Conservation (phyloP, 148 eudicot species). For the Drosera capensis region DNA sequence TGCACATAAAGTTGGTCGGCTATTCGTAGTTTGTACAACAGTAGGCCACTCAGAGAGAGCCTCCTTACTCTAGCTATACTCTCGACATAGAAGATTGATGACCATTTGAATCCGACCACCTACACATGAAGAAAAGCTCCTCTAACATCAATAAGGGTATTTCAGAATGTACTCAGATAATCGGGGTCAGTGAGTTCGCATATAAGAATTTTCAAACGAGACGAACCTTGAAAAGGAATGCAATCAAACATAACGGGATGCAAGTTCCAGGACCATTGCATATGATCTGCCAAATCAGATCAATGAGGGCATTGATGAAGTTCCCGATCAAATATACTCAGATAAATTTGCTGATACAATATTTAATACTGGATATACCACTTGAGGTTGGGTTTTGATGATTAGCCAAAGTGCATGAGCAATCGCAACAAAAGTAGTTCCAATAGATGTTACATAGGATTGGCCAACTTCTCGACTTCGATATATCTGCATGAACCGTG, state of each 20-base stretch:
- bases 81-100: conserved; percentile 72
- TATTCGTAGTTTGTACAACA: conserved; percentile 64
- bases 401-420: conserved; percentile 78
- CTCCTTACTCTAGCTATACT: conserved; percentile 84
- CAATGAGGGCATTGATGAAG: not conserved
- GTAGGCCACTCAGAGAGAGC: conserved; percentile 68
- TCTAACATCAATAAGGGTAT: too few relatives aligned
- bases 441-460: conserved; percentile 73
- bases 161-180: too few relatives aligned
- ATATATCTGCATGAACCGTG: conserved; percentile 69
- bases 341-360: too few relatives aligned
- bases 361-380: too few relatives aligned
- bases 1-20: conserved; percentile 83
- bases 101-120: conserved; percentile 77
- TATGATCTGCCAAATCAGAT: conserved; percentile 33
- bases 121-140: conserved; percentile 15
- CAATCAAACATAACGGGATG: conserved; percentile 65
- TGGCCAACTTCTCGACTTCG: conserved; percentile 93
- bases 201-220: too few relatives aligned
- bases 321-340: too few relatives aligned
- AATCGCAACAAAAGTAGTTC: conserved; percentile 63
- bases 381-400: conserved; percentile 82
- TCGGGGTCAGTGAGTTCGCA: too few relatives aligned
- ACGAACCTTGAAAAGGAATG: conserved; percentile 68
- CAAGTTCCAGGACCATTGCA: conserved; percentile 98